A percentile compares a stretch with the other conserved stretches of the same genome.
Evolutionary conservation across 2,329 filamentous ascomycete species (phyloP).

Genomic region (Lojkania enalia): DNA sequence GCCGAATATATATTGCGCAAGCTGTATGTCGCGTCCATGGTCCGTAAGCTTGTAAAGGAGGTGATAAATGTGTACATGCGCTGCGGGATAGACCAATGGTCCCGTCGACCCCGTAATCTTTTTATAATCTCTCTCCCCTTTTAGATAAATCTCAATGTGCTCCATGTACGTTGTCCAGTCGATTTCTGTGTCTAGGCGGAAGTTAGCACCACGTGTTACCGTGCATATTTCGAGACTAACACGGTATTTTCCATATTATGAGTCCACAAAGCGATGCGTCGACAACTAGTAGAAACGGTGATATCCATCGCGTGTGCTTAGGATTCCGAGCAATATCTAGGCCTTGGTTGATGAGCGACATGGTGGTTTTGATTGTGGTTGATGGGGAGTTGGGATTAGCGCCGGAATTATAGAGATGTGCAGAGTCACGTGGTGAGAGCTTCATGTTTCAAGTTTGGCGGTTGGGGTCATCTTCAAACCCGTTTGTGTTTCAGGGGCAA

Average conservation of each 20-base stretch:
- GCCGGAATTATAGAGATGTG: conserved; percentile 23
- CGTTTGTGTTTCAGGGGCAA: conserved; percentile 30
- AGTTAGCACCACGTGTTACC: conserved; percentile 11
- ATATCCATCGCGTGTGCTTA: conserved; percentile 64
- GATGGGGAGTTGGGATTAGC: conserved; percentile 15
- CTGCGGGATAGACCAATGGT: conserved; percentile 91
- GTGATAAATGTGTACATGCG: conserved; percentile 90
- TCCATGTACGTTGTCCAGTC: conserved; percentile 98
- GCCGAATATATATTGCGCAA: conserved; percentile 84
- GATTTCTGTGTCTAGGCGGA: conserved; percentile 81
- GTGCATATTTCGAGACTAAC: conserved; percentile 57
- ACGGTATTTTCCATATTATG: conserved; percentile 81
- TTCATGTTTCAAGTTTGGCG: conserved; percentile 25
- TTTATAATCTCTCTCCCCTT: conserved; percentile 86
- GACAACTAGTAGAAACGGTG: conserved; percentile 66
- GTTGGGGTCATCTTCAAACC: conserved; percentile 23
- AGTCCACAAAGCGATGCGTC: conserved; percentile 73
- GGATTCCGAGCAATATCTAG: conserved; percentile 56
- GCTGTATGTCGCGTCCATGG: conserved; percentile 71
- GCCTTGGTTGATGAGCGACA: conserved; percentile 44
- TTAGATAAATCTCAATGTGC: conserved; percentile 77
- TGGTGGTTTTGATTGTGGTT: conserved; percentile 19
- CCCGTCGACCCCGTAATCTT: conserved; percentile 86
- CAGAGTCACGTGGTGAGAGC: conserved; percentile 25
- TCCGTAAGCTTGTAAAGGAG: conserved; percentile 77